phyloP scores from a whole-genome alignment of 805 yeast species.

The Zygosaccharomyces siamensis region DNA sequence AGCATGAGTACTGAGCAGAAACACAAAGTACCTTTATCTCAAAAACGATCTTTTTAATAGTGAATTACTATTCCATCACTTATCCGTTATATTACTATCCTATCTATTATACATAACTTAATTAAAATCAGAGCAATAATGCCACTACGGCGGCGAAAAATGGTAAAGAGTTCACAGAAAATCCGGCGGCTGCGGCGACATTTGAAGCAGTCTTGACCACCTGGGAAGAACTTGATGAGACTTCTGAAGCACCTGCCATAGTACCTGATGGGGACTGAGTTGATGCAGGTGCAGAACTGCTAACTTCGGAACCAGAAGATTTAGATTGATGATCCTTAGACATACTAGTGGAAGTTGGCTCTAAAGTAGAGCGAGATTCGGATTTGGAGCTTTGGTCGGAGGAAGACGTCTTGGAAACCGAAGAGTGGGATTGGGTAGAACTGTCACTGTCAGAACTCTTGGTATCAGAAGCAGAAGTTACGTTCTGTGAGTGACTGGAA shows the following conservation, averaged over 20 bases:
- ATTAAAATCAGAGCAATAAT: neutral
- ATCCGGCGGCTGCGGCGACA: neutral
- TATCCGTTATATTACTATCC: slow-evolving; percentile 2
- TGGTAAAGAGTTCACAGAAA: neutral
- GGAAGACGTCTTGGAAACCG: slow-evolving; percentile 4
- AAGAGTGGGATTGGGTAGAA: slow-evolving; percentile 7
- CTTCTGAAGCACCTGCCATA: neutral
- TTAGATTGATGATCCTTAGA: slow-evolving; percentile 3
- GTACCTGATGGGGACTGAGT: slow-evolving; percentile 8
- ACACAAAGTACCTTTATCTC: too few species aligned
- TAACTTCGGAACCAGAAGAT: slow-evolving; percentile 10
- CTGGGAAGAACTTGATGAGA: neutral
- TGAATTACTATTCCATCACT: too few species aligned
- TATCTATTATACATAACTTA: slow-evolving; percentile 2
- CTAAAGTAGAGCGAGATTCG: slow-evolving; percentile 7
- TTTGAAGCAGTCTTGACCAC: neutral
- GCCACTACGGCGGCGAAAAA: slow-evolving; percentile 4
- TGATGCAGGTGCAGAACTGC: slow-evolving; percentile 12
- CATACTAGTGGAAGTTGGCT: slow-evolving; percentile 7
- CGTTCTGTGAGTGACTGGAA: neutral
- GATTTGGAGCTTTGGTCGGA: slow-evolving; percentile 3
- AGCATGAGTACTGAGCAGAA: too few species aligned
- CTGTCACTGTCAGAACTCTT: slow-evolving; percentile 15
- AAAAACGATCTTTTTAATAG: too few species aligned
- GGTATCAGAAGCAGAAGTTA: slow-evolving; percentile 9